These are phyloP conservation scores for Colletotrichum sp. DNA, from an alignment of 2,329 filamentous ascomycete species.

Conservation along the genomic window DNA sequence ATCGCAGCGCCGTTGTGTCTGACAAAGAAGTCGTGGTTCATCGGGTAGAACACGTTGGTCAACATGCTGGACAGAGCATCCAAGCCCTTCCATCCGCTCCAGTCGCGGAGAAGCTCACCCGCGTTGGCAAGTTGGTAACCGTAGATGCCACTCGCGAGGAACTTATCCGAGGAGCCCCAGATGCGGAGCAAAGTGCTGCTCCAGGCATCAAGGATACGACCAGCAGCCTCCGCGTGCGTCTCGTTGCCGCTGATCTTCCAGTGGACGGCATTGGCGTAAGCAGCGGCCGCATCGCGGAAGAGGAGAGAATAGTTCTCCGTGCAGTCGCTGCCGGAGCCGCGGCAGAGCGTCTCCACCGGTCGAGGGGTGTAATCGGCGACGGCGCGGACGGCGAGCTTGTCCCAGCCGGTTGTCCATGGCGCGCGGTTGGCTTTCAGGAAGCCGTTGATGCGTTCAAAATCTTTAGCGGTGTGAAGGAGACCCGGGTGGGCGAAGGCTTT, in stretches of 20 bases:
- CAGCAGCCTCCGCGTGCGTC: slow-evolving; percentile 40
- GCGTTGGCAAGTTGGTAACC: slow-evolving; percentile 53
- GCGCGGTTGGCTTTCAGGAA: slow-evolving; percentile 33
- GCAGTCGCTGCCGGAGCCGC: slow-evolving; percentile 25
- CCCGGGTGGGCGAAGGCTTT: neutral
- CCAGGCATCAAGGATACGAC: slow-evolving; percentile 43
- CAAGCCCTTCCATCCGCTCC: slow-evolving; percentile 34
- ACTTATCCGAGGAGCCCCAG: slow-evolving; percentile 38
- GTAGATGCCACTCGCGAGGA: slow-evolving; percentile 46
- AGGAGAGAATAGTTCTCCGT: slow-evolving; percentile 39
- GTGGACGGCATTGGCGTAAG: slow-evolving; percentile 42
- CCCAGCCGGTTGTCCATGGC: slow-evolving; percentile 37
- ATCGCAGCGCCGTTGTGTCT: slow-evolving; percentile 37
- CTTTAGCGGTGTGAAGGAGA: slow-evolving; percentile 37
- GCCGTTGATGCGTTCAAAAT: slow-evolving; percentile 44
- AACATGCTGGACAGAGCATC: slow-evolving; percentile 34
- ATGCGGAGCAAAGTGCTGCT: slow-evolving; percentile 35
- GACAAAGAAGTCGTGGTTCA: slow-evolving; percentile 42
- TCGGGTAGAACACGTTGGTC: slow-evolving; percentile 38
- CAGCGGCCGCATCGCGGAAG: slow-evolving; percentile 45
- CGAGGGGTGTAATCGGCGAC: slow-evolving; percentile 30
- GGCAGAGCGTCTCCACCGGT: slow-evolving; percentile 36
- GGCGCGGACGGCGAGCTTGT: slow-evolving; percentile 36
- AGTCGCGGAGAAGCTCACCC: slow-evolving; percentile 44
- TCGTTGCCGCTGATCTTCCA: slow-evolving; percentile 44